Percentiles rank a stretch among this genome's conserved stretches.
Conservation (phyloP, 805 yeast genomes). For the Priceomyces melissophilus region DNA sequence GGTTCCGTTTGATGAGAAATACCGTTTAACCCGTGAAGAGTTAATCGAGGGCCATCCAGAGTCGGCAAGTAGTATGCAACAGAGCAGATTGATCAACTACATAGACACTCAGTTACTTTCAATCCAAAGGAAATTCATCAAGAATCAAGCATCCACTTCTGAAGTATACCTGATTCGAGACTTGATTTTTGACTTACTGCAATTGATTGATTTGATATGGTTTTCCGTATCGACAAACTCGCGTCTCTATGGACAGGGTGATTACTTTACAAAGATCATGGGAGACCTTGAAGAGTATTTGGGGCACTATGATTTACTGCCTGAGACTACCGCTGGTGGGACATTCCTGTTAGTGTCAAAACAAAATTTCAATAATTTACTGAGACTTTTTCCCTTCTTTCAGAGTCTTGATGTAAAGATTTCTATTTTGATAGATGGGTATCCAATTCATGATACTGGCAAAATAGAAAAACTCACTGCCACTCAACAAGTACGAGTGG, state of each 20-base stretch:
- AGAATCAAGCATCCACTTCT: slow-evolving; percentile 28
- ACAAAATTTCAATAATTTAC: slow-evolving; percentile 10
- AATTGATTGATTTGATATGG: slow-evolving; percentile 31
- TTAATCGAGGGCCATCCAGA: slow-evolving; percentile 6
- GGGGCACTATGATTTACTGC: slow-evolving; percentile 22
- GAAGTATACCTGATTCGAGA: slow-evolving; percentile 21
- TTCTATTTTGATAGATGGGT: slow-evolving; percentile 34
- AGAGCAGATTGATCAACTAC: slow-evolving; percentile 34
- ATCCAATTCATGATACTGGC: slow-evolving; percentile 4
- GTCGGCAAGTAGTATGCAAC: slow-evolving; percentile 23
- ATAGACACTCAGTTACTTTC: slow-evolving; percentile 33
- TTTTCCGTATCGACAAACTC: slow-evolving; percentile 22
- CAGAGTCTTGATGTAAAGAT: slow-evolving; percentile 30
- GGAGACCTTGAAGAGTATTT: slow-evolving; percentile 41
- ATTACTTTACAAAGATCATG: slow-evolving; percentile 32
- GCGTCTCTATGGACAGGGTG: slow-evolving; percentile 31
- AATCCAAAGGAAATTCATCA: slow-evolving; percentile 34
- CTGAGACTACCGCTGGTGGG: background rate
- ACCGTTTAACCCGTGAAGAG: slow-evolving; percentile 10
- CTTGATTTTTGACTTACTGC: slow-evolving; percentile 23
- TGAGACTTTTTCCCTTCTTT: slow-evolving; percentile 22
- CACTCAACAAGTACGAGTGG: slow-evolving; percentile 32
- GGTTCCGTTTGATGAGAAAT: slow-evolving; percentile 28
- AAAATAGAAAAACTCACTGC: slow-evolving; percentile 15
- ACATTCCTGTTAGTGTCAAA: slow-evolving; percentile 1